phyloP scores from a whole-genome alignment of 164 flowering plant species.

The Kingdonia uniflora region DNA sequence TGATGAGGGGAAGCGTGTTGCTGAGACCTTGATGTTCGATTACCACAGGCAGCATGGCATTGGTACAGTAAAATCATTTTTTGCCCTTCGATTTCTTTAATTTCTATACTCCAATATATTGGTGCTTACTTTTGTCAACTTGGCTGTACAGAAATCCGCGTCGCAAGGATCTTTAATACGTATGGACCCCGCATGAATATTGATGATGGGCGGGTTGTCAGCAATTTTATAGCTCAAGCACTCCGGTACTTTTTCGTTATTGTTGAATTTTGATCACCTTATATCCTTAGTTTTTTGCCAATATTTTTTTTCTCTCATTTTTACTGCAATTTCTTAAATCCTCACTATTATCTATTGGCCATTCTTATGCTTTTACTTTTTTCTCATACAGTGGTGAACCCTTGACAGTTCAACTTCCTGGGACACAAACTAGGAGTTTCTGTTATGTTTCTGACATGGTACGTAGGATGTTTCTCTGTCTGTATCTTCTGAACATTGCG shows the following conservation, averaged over 20 bases:
- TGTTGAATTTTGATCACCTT: too few relatives aligned
- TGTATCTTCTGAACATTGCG: not conserved
- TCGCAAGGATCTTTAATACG: conserved; percentile 3
- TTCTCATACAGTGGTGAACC: conserved; percentile 36
- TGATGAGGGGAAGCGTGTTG: conserved; percentile 86
- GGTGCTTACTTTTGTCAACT: too few relatives aligned
- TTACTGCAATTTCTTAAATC: too few relatives aligned
- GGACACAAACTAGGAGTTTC: conserved; percentile 77
- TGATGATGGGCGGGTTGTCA: conserved; percentile 88
- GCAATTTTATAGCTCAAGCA: conserved; percentile 87
- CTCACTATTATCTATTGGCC: not conserved
- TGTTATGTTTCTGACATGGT: conserved; percentile 85
- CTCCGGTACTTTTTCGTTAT: conserved; percentile 37
- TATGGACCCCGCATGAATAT: conserved; percentile 51
- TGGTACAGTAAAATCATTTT: conserved; percentile 24
- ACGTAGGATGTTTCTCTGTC: conserved; percentile 13
- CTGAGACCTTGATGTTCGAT: conserved; percentile 87
- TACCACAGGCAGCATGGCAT: conserved; percentile 87
- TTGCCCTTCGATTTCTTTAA: too few relatives aligned
- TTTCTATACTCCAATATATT: too few relatives aligned
- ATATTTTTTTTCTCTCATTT: too few relatives aligned
- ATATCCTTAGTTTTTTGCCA: too few relatives aligned
- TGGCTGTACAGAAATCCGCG: not conserved
- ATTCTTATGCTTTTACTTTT: not conserved
- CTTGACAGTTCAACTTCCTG: conserved; percentile 67